These are phyloP conservation scores for Scenedesmus sp. DNA, from an alignment of 163 green algal genomes.

Conservation along the genomic window DNA sequence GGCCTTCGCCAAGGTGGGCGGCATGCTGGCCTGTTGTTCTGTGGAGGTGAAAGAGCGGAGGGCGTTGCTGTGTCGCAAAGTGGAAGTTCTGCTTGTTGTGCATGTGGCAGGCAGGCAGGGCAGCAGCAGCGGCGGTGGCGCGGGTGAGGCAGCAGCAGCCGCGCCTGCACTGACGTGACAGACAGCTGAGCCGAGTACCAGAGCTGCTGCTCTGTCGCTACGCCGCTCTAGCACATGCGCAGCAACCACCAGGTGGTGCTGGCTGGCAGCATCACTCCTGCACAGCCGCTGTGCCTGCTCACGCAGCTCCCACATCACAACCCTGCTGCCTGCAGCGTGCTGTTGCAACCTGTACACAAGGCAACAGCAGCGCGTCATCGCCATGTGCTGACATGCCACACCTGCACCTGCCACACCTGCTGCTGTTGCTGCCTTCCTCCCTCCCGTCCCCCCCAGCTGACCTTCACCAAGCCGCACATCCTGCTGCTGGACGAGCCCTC, in stretches of 20 bases:
- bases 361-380: not conserved
- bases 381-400: not conserved
- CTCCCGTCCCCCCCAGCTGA: slow-evolving; percentile 55
- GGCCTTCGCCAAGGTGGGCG: slow-evolving; percentile 86
- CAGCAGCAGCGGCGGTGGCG: not conserved
- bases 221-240: not conserved
- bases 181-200: not conserved
- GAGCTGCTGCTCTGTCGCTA: not conserved
- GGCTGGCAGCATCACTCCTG: not conserved
- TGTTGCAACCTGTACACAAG: no score
- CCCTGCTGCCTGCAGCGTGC: no score
- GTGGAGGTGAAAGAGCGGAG: not conserved
- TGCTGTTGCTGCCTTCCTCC: not conserved
- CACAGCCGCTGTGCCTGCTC: no score
- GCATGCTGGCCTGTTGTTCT: not conserved
- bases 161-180: no score
- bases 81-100: not conserved
- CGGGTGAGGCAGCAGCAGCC: not conserved
- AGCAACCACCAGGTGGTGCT: not conserved
- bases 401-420: not conserved
- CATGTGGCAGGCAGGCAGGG: not conserved
- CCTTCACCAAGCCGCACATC: slow-evolving; percentile 77
- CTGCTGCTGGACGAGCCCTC: slow-evolving; percentile 84
- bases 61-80: no score
- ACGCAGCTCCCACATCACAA: no score